phyloP scores from a whole-genome alignment of 441 rosid genomes.

The Biscutella laevigata region DNA sequence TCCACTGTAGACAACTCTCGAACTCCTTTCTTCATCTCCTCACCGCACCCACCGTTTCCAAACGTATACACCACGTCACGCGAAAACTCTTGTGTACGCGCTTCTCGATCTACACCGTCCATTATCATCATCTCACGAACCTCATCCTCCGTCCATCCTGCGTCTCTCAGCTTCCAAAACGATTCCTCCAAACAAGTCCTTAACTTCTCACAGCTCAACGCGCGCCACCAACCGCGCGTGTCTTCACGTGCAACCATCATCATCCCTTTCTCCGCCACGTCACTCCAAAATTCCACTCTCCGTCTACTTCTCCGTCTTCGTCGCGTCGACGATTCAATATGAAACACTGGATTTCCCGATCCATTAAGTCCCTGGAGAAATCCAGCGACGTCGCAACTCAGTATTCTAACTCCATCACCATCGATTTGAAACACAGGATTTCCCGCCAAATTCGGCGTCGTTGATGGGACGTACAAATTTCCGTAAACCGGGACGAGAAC shows the following conservation, averaged over 20 bases:
- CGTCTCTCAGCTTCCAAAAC: constrained; percentile 55
- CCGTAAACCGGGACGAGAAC: constrained; percentile 53
- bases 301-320: constrained; percentile 36
- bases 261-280: constrained; percentile 52
- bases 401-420: constrained; percentile 35
- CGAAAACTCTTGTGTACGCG: constrained; percentile 26
- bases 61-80: constrained; percentile 51
- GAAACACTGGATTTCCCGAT: no score
- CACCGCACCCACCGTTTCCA: constrained; percentile 12
- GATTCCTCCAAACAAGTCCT: constrained; percentile 51
- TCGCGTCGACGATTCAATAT: constrained; percentile 22
- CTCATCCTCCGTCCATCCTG: constrained; percentile 80
- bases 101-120: constrained; percentile 20
- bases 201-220: constrained; percentile 17
- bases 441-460: constrained; percentile 45
- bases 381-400: constrained; percentile 54
- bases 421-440: constrained; percentile 69
- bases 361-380: constrained; percentile 44
- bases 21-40: background rate
- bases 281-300: constrained; percentile 66
- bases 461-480: constrained; percentile 54
- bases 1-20: background rate
- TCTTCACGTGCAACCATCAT: constrained; percentile 26
- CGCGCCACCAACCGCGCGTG: constrained; percentile 45
- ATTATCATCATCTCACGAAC: constrained; percentile 65